Conservation (phyloP, 768 basidiomycete species). For the Mycena kentingensis region DNA sequence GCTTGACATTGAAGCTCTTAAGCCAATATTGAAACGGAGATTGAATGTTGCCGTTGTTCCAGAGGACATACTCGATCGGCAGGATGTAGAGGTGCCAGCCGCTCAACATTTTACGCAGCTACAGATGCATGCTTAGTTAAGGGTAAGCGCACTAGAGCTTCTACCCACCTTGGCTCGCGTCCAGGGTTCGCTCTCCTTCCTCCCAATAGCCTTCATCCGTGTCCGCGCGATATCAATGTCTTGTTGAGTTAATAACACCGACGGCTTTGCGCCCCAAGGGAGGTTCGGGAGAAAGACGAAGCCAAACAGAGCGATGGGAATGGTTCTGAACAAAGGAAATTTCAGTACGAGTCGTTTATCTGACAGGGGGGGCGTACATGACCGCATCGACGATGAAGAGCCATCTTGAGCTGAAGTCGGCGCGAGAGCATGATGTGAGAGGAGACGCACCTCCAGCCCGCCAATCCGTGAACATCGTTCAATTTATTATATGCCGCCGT, state of each 20-base stretch:
- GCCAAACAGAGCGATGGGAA: slow-evolving; percentile 21
- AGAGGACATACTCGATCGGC: slow-evolving; percentile 22
- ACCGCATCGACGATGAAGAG: slow-evolving; percentile 24
- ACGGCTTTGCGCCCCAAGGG: slow-evolving; percentile 18
- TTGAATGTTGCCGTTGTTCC: slow-evolving; percentile 22
- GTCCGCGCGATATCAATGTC: slow-evolving; percentile 20
- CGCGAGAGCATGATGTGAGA: not conserved
- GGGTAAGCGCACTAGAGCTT: not conserved
- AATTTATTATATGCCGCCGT: slow-evolving; percentile 22
- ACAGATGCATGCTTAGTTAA: not conserved
- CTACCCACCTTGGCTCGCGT: slow-evolving; percentile 6
- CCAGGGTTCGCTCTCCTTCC: slow-evolving; percentile 21
- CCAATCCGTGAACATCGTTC: slow-evolving; percentile 15
- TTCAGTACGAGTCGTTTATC: not conserved
- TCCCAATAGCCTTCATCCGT: slow-evolving; percentile 20
- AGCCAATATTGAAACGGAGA: slow-evolving; percentile 23
- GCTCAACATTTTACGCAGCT: slow-evolving; percentile 18
- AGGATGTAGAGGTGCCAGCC: slow-evolving; percentile 22
- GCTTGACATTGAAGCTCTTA: slow-evolving; percentile 24
- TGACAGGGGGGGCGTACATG: slow-evolving; percentile 2
- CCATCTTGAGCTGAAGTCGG: slow-evolving; percentile 8
- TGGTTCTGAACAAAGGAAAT: slow-evolving; percentile 4
- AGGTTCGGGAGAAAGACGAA: slow-evolving; percentile 19
- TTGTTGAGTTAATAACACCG: slow-evolving; percentile 6
- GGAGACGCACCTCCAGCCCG: slow-evolving; percentile 18